Evolutionary conservation across 176 grass and related monocot species (phyloP).

Genomic region (Poa annua): DNA sequence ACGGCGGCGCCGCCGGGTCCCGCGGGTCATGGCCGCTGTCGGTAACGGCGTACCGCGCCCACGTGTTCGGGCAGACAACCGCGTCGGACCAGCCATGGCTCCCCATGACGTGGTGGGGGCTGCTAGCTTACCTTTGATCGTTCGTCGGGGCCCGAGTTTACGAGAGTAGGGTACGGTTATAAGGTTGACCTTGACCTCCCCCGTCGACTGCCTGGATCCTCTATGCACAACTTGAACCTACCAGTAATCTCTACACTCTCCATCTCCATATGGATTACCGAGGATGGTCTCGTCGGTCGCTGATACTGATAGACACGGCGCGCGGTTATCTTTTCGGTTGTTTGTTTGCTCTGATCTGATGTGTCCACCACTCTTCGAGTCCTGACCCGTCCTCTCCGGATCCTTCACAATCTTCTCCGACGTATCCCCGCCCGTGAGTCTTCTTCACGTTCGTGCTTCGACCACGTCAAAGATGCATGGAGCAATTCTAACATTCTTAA

Average conservation of each 20-base stretch:
- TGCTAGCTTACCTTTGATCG: background rate
- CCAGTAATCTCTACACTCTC: too few species aligned
- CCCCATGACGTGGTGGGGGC: conserved; percentile 12
- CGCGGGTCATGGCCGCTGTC: conserved; percentile 48
- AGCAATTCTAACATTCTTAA: background rate
- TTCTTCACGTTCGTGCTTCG: conserved; percentile 1
- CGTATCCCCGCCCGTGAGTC: background rate
- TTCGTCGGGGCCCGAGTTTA: background rate
- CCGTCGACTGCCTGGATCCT: background rate
- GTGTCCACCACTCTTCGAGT: too few species aligned
- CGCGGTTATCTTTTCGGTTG: too few species aligned
- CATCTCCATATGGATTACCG: too few species aligned
- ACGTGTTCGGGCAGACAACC: conserved; percentile 40
- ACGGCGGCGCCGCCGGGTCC: conserved; percentile 18
- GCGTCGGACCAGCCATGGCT: conserved; percentile 39
- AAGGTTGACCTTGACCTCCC: conserved; percentile 42
- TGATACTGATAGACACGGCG: too few species aligned
- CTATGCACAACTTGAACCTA: background rate
- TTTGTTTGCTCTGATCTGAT: too few species aligned
- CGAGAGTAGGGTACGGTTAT: background rate
- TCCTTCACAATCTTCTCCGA: background rate
- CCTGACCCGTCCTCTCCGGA: conserved; percentile 23
- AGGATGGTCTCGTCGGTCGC: too few species aligned
- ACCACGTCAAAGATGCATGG: conserved; percentile 22
- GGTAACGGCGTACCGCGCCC: conserved; percentile 22